Evolutionary conservation across 2,329 filamentous ascomycete species (phyloP), one percentile per base, ranked within the genome.

Genomic region (Tolypocladium pustulatum): DNA sequence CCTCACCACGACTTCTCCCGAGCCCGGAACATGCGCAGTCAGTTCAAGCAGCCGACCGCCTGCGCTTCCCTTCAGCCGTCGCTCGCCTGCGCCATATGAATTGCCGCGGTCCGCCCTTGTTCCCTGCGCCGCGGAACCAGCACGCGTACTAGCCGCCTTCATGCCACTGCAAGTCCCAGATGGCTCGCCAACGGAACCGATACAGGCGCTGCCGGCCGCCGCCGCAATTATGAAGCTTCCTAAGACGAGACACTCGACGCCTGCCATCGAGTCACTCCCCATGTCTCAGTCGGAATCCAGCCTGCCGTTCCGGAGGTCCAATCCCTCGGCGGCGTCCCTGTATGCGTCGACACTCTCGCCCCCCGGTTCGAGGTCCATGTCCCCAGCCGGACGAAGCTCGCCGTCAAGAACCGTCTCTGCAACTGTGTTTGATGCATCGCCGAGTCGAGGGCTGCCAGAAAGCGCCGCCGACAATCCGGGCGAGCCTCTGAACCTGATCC

Each of bases 141-240:
- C 57, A 55, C 59, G 54, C 34, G 55, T 55, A 56, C 57, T 63
- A 65, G 63, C 66, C 71, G 72, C 68, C 73, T 83, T 80, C 77
- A 90, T 90, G 87, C 85, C 85, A 81, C 81, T 84, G 73, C 76
- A 81, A 70, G 77, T 82, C 71, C 78, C 87, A 84, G 84, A 78
- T 76, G 76, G 80, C 68, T 75, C 82, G 70, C 80, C 83, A 67
- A 78, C 83, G 75, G 82, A 87, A 73, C 84, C 86, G 71, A 82
- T 88, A 73, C 84, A 86, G 72, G 82, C 86, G 67, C 81, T 88
- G 72, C 86, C 88, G 68, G 76, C 84, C 69, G 85, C 86, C 64
- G 80, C 85, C 64, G 82, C 86, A 61, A 70, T 77, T 63, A 66
- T 81, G 69, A 84, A 78, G 66, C 68, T 85, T 60, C 81, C 84